phyloP scores from a whole-genome alignment of 768 basidiomycete genomes.

The Agaricus sinodeliciosus region DNA sequence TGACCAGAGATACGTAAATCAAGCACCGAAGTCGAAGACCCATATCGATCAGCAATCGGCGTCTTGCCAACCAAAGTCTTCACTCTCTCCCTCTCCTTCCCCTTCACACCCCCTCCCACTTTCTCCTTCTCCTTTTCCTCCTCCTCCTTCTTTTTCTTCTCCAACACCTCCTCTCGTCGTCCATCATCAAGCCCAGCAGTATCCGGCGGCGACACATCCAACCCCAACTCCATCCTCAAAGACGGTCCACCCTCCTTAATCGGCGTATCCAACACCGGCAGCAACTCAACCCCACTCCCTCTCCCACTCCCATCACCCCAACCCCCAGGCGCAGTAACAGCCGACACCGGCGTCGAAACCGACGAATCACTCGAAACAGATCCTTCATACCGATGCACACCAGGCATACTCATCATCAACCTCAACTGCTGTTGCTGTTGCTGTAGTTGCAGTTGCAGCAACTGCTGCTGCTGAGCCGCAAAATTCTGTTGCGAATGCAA shows the following conservation, averaged over 20 bases:
- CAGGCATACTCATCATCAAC: conserved; percentile 4
- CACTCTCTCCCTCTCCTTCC: conserved; percentile 13
- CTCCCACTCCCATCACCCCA: conserved; percentile 5
- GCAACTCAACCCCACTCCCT: conserved; percentile 30
- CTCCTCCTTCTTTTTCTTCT: too few relatives aligned
- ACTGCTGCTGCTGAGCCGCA: too few relatives aligned
- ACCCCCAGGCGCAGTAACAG: conserved; percentile 51
- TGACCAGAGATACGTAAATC: conserved; percentile 8
- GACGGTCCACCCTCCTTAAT: conserved; percentile 44
- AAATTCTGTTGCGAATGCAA: too few relatives aligned
- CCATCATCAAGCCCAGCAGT: conserved; percentile 12
- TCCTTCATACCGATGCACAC: conserved; percentile 18
- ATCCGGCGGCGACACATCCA: conserved; percentile 25
- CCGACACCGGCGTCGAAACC: conserved; percentile 43
- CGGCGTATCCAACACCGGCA: conserved; percentile 54
- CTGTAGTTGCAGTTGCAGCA: conserved; percentile 10
- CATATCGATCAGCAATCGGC: conserved; percentile 31
- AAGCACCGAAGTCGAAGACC: conserved; percentile 18
- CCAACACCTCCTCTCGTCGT: too few relatives aligned
- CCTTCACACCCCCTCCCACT: neutral
- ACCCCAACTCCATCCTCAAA: conserved; percentile 33
- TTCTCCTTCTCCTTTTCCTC: too few relatives aligned
- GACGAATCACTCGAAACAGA: conserved; percentile 39
- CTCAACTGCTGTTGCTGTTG: conserved; percentile 4
- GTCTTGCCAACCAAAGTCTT: conserved; percentile 20